A percentile compares a stretch with the other conserved stretches of the same genome.
Evolutionary conservation across 2,329 filamentous ascomycete species (phyloP).

Genomic region (Fusarium mangiferae): DNA sequence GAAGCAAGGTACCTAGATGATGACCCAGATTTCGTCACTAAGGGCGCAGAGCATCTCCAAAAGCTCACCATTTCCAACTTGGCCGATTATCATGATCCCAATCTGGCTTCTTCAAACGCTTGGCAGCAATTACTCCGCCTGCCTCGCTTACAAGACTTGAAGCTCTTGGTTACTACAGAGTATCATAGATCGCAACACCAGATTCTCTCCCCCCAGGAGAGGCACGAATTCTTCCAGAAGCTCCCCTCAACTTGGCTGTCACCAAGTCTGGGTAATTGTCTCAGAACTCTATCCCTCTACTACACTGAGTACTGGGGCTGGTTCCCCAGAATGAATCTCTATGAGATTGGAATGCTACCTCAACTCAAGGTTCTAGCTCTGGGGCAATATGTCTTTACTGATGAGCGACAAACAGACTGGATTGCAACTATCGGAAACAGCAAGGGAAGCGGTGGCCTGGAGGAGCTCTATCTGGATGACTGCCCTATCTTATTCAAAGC

Average conservation of each 20-base stretch:
- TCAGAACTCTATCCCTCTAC: background rate
- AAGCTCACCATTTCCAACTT: background rate
- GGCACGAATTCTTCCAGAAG: background rate
- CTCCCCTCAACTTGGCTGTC: background rate
- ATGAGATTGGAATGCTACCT: background rate
- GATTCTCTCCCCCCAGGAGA: too few species aligned
- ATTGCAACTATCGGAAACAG: background rate
- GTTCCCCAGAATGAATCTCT: background rate
- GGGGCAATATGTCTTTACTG: background rate
- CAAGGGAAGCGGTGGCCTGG: rapidly evolving
- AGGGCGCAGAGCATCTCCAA: background rate
- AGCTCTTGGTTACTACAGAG: background rate
- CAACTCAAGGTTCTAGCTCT: background rate
- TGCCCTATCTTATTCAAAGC: background rate
- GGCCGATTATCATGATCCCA: background rate
- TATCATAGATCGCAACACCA: background rate
- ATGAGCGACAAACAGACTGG: background rate
- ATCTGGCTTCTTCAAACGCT: background rate
- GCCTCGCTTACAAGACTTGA: background rate
- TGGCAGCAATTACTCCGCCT: background rate
- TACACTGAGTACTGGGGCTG: background rate
- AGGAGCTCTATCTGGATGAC: background rate
- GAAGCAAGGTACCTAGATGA: rapidly evolving
- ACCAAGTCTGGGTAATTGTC: background rate
- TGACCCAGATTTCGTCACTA: background rate